Evolutionary conservation across 2,329 filamentous ascomycete genomes (phyloP).

Genomic region (Colletotrichum viniferum): DNA sequence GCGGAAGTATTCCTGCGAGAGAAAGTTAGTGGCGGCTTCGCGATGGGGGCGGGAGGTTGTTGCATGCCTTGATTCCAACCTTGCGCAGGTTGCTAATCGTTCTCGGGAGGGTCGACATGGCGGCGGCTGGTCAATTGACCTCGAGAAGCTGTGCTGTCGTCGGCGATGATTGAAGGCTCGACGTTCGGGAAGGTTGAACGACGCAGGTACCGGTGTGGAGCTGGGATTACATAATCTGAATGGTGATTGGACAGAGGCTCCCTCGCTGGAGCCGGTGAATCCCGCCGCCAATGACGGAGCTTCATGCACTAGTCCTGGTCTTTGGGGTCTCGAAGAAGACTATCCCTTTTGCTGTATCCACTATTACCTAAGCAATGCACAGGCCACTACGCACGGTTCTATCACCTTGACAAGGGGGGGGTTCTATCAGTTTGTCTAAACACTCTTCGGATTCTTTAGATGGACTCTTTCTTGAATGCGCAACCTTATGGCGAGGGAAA

Average conservation of each 20-base stretch:
- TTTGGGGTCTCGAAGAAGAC: conserved; percentile 1
- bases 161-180: conserved; percentile 14
- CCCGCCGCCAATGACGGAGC: conserved; percentile 22
- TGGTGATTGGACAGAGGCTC: neutral
- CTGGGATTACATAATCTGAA: conserved; percentile 10
- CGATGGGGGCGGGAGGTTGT: neutral
- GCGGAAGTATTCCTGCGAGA: conserved; percentile 79
- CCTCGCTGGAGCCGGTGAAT: conserved; percentile 7
- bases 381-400: too few relatives aligned
- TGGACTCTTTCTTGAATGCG: neutral
- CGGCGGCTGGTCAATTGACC: conserved; percentile 41
- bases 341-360: too few relatives aligned
- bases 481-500: neutral
- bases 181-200: conserved; percentile 19
- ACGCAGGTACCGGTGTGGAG: conserved; percentile 4
- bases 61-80: conserved; percentile 81
- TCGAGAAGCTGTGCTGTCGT: conserved; percentile 22
- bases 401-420: too few relatives aligned
- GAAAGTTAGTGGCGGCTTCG: conserved; percentile 15
- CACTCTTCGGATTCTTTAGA: neutral
- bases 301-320: conserved; percentile 13
- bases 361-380: too few relatives aligned
- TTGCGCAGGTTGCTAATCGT: conserved; percentile 86
- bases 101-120: conserved; percentile 90
- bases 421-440: too few relatives aligned